These are phyloP conservation scores for Alternaria postmessia DNA, from an alignment of 2,329 filamentous ascomycete genomes.

Conservation along the genomic window DNA sequence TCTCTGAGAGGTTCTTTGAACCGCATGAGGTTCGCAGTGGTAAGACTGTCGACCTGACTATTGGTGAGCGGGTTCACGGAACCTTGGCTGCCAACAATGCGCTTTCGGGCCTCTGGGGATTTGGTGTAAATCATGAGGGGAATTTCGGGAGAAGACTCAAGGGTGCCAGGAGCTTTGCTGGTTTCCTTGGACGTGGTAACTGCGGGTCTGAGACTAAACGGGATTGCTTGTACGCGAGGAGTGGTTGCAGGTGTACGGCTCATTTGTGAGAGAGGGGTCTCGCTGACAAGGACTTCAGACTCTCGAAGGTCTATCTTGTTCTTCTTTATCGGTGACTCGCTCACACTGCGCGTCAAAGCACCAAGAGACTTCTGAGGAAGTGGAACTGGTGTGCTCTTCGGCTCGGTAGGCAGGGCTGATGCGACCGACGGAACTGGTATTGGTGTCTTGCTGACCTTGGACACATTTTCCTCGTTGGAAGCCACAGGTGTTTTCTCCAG, in stretches of 20 bases:
- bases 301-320: background rate
- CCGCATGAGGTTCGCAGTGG: conserved; percentile 24
- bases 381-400: conserved; percentile 16
- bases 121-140: background rate
- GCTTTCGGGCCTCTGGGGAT: background rate
- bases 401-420: background rate
- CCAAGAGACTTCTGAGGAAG: background rate
- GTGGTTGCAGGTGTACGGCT: background rate
- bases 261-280: conserved; percentile 27
- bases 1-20: conserved; percentile 28
- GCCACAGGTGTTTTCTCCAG: background rate
- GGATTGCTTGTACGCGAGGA: conserved; percentile 17
- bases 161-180: background rate
- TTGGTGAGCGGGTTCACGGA: conserved; percentile 7
- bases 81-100: conserved; percentile 5
- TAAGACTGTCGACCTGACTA: conserved; percentile 16
- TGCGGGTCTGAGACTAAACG: conserved; percentile 17
- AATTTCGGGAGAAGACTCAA: conserved; percentile 6
- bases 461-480: background rate
- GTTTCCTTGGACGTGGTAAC: conserved; percentile 5
- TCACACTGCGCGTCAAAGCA: background rate
- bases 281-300: conserved; percentile 17
- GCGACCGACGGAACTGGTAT: background rate
- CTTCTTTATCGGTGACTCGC: background rate
- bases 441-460: conserved; percentile 1